A percentile compares a stretch with the other conserved stretches of the same genome.
phyloP scores from a whole-genome alignment of 2,329 filamentous ascomycete genomes.

The Aureobasidium sp. region DNA sequence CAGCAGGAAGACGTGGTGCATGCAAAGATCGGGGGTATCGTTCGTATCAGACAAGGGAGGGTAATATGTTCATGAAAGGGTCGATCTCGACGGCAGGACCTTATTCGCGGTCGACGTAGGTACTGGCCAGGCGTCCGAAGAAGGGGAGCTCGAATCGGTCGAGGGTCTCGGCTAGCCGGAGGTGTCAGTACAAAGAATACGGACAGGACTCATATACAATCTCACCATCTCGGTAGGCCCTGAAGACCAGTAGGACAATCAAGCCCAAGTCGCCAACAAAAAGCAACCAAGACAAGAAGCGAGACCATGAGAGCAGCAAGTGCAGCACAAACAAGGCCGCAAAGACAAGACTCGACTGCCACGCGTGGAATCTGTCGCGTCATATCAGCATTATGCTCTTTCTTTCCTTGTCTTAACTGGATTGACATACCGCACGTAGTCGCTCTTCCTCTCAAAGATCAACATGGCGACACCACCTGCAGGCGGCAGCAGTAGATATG shows the following conservation, averaged over 20 bases:
- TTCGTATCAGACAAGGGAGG: neutral
- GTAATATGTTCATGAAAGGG: neutral
- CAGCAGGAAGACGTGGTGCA: neutral
- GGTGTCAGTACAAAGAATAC: neutral
- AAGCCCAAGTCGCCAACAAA: constrained; percentile 66
- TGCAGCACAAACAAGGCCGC: constrained; percentile 59
- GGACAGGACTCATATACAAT: neutral
- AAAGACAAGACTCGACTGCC: constrained; percentile 52
- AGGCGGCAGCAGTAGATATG: constrained; percentile 79
- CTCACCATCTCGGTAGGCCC: constrained; percentile 77
- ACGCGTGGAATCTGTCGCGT: constrained; percentile 73
- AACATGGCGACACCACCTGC: constrained; percentile 77
- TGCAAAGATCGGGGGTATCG: constrained; percentile 3
- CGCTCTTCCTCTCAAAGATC: constrained; percentile 85
- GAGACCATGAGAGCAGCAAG: constrained; percentile 77
- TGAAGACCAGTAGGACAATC: constrained; percentile 67
- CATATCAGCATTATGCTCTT: neutral
- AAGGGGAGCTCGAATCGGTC: constrained; percentile 75
- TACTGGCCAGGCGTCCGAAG: constrained; percentile 76
- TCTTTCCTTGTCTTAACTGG: too few species aligned
- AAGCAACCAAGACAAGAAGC: constrained; percentile 73
- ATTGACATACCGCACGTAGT: constrained; percentile 72
- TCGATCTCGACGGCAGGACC: neutral
- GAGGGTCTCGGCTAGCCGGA: constrained; percentile 49
- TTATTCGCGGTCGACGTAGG: constrained; percentile 81